phyloP scores from a whole-genome alignment of 345 rosid species.

The Heritiera fomes region DNA sequence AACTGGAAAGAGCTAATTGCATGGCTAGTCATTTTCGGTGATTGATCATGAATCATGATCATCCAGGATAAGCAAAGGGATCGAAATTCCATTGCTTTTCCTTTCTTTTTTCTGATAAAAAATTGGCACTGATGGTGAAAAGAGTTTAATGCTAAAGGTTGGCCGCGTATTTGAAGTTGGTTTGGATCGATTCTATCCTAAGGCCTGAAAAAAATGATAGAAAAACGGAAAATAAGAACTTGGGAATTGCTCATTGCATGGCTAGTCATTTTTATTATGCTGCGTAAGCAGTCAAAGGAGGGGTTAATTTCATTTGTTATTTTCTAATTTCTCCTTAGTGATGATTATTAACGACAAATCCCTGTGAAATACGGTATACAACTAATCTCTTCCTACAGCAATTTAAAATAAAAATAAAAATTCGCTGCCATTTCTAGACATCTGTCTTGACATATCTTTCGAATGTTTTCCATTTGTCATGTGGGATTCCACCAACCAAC shows the following conservation, averaged over 20 bases:
- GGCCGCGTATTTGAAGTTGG: neutral
- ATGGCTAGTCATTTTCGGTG: conserved; percentile 4
- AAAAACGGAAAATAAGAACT: neutral
- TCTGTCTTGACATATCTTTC: conserved; percentile 1
- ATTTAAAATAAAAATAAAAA: too few relatives aligned
- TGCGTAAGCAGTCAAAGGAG: conserved; percentile 8
- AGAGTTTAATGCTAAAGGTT: neutral
- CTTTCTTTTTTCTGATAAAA: neutral
- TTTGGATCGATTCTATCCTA: neutral
- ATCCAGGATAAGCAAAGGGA: neutral
- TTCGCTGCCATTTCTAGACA: neutral
- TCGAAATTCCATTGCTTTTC: neutral
- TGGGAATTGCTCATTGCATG: conserved; percentile 7
- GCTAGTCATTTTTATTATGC: neutral
- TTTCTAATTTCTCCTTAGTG: neutral
- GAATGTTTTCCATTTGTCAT: conserved; percentile 22
- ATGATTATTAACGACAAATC: neutral
- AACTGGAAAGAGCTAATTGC: conserved; percentile 11
- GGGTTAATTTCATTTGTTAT: neutral
- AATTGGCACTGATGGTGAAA: neutral
- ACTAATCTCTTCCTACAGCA: neutral
- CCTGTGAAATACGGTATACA: neutral
- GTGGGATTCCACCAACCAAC: conserved; percentile 37
- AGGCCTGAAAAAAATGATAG: neutral
- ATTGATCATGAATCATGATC: conserved; percentile 6